A percentile compares a stretch with the other conserved stretches of the same genome.
These are phyloP conservation scores for Trypanosoma boissoni DNA, from an alignment of 208 protist species.

Conservation along the genomic window DNA sequence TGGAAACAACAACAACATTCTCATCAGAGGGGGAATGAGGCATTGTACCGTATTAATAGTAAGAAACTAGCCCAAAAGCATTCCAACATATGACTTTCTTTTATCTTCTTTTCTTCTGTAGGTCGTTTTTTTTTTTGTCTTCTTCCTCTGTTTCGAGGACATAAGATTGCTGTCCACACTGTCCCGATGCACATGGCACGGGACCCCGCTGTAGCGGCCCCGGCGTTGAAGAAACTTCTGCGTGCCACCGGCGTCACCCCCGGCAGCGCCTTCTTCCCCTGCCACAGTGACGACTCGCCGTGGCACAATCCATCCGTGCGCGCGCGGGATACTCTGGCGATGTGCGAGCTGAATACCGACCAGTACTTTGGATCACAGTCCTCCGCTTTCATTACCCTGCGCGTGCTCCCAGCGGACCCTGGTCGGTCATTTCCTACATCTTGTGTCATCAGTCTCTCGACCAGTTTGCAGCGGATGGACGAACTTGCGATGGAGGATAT, in stretches of 20 bases:
- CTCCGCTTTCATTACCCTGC: conserved; percentile 28
- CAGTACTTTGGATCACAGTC: conserved; percentile 32
- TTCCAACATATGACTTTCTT: no score
- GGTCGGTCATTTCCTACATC: conserved; percentile 47
- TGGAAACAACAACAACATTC: neutral
- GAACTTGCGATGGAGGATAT: conserved; percentile 40
- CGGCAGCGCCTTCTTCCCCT: conserved; percentile 16
- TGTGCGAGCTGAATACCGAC: conserved; percentile 46
- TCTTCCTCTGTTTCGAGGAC: no score
- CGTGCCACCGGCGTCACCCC: conserved; percentile 23
- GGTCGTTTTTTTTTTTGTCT: conserved; percentile 10
- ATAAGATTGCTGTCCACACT: no score
- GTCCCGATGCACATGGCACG: neutral
- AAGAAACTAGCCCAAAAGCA: no score
- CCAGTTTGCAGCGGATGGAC: conserved; percentile 41
- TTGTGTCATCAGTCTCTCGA: conserved; percentile 57
- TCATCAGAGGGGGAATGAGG: no score
- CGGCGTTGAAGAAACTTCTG: conserved; percentile 17
- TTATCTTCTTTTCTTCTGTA: no score
- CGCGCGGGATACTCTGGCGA: conserved; percentile 38
- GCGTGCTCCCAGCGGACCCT: conserved; percentile 24
- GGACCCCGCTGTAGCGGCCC: neutral
- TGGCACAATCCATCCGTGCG: conserved; percentile 48
- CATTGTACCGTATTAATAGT: no score
- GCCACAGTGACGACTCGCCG: neutral